phyloP scores from a whole-genome alignment of 495 filamentous ascomycete genomes.

The Wilcoxina mikolae region DNA sequence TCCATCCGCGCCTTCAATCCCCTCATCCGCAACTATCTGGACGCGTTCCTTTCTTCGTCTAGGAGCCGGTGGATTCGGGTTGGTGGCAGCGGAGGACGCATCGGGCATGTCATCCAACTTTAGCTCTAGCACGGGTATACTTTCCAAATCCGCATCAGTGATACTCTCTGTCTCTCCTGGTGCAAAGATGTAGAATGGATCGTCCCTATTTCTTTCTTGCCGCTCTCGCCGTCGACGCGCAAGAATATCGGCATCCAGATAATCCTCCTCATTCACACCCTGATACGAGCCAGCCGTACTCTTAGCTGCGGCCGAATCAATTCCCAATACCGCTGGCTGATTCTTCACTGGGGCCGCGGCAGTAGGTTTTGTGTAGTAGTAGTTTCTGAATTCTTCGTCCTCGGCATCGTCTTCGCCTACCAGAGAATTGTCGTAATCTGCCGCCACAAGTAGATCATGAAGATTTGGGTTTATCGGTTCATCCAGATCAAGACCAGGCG shows the following conservation, averaged over 20 bases:
- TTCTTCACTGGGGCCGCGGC: constrained; percentile 21
- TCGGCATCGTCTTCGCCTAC: constrained; percentile 32
- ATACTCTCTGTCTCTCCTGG: constrained; percentile 42
- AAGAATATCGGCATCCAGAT: constrained; percentile 47
- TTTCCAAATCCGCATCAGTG: constrained; percentile 70
- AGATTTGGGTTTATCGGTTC: constrained; percentile 69
- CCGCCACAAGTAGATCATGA: constrained; percentile 43
- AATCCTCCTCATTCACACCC: constrained; percentile 52
- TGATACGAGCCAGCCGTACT: constrained; percentile 30
- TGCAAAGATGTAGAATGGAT: constrained; percentile 81
- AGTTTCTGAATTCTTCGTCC: constrained; percentile 51
- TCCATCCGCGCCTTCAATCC: constrained; percentile 19
- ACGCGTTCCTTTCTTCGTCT: constrained; percentile 10
- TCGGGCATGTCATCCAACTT: constrained; percentile 49
- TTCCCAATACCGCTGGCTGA: constrained; percentile 31
- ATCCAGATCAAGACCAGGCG: constrained; percentile 56
- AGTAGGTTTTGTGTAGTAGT: constrained; percentile 47
- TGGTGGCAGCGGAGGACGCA: no score
- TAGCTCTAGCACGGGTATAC: constrained; percentile 88
- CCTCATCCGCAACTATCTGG: constrained; percentile 15
- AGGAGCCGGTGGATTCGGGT: background rate
- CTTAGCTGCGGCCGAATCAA: constrained; percentile 41
- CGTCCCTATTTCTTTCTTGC: constrained; percentile 66
- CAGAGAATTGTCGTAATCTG: constrained; percentile 39
- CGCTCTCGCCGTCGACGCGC: constrained; percentile 53